A percentile compares a stretch with the other conserved stretches of the same genome.
phyloP scores from a whole-genome alignment of 768 basidiomycete genomes.

The Candolleomyces aberdarensis region DNA sequence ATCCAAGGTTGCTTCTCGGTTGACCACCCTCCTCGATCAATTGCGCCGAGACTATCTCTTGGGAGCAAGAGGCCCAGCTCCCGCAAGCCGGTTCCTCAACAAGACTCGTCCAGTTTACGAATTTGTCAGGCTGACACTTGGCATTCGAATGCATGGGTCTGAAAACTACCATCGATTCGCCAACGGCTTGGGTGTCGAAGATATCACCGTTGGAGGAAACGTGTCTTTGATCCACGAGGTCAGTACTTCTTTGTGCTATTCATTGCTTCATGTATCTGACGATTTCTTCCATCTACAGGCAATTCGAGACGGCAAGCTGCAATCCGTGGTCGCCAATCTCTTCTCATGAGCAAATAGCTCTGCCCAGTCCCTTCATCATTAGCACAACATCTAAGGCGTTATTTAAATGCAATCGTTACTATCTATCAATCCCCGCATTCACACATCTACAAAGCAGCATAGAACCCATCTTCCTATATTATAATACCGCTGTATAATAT shows the following conservation, averaged over 20 bases:
- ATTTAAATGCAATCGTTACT: not conserved
- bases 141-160: slow-evolving; percentile 77
- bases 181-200: slow-evolving; percentile 64
- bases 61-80: slow-evolving; percentile 57
- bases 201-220: slow-evolving; percentile 66
- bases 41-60: slow-evolving; percentile 57
- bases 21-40: slow-evolving; percentile 41
- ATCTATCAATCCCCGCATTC: too few species aligned
- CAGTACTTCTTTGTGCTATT: slow-evolving; percentile 24
- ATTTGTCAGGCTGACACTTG: slow-evolving; percentile 67
- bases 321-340: slow-evolving; percentile 39
- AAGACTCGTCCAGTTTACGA: slow-evolving; percentile 73
- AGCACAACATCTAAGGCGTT: not conserved
- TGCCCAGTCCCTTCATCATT: not conserved
- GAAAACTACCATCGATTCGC: slow-evolving; percentile 64
- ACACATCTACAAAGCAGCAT: too few species aligned
- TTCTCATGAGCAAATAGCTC: slow-evolving; percentile 24
- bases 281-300: slow-evolving; percentile 27
- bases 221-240: slow-evolving; percentile 78
- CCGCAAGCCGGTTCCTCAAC: slow-evolving; percentile 65
- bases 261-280: not conserved
- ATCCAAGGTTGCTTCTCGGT: slow-evolving; percentile 44
- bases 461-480: too few species aligned
- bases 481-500: too few species aligned
- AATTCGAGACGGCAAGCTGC: slow-evolving; percentile 52